Evolutionary conservation across 345 rosid genomes (phyloP).

Genomic region (rapeseed (Brassica napus)): Da-Ae NC_063448.1:50851501-50852000

Average conservation of each 20-base stretch:
- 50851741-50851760: conserved; percentile 10
- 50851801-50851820: conserved; percentile 4
- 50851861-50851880: conserved; percentile 37
- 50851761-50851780: conserved; percentile 29
- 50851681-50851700: neutral
- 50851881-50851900: conserved; percentile 20
- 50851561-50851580: too few relatives aligned
- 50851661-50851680: too few relatives aligned
- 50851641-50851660: too few relatives aligned
- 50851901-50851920: conserved; percentile 22
- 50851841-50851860: conserved; percentile 34
- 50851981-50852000: too few relatives aligned
- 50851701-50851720: neutral
- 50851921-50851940: neutral
- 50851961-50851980: too few relatives aligned
- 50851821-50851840: conserved; percentile 29
- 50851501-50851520: too few relatives aligned
- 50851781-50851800: neutral
- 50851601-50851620: too few relatives aligned
- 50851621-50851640: too few relatives aligned
- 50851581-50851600: too few relatives aligned
- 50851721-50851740: conserved; percentile 22
- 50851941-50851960: neutral
- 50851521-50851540: too few relatives aligned
- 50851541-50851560: too few relatives aligned